Evolutionary conservation across 2,329 filamentous ascomycete species (phyloP), one percentile per base, ranked within the genome.

Genomic region (Canariomyces notabilis): DNA sequence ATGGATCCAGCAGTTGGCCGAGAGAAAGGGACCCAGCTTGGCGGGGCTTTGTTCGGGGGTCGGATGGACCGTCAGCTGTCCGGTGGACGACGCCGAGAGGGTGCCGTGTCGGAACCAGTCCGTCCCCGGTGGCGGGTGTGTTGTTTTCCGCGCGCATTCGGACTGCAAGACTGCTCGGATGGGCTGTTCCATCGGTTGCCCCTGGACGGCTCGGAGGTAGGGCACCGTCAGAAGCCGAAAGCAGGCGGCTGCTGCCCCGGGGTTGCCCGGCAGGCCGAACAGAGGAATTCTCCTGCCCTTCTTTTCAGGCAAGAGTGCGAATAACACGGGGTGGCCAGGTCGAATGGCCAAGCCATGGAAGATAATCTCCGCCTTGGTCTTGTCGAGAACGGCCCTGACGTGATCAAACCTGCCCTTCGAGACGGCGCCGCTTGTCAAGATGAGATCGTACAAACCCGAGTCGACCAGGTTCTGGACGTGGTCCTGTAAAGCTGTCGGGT

Each of bases 291-390:
- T 41, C 11, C 46, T 34, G 5, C 26, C n/a, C 12, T n/a, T 23
- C 16, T 21, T 16, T 5, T 36, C 14, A 6, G 50, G 48, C 32
- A 64, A 22, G 12, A 44, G 51, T 0, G 59, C 60, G 37, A 63
- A 63, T 11, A 64, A 48, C 1, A 55, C 56, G 1, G 61, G 61
- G 46, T 58, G 60, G 2, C 62, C 62, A 12, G 62, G 61, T 9
- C 55, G 48, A n/a, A 64, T 61, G 9, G 46, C 53, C 18, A 61
- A 49, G 16, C 54, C 56, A 36, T 62, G 62, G 31, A 63, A 63
- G 3, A 57, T 8, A 1, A 61, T 40, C 7, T 53, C 45, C 2
- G 53, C 59, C 22, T 48, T 47, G 20, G 64, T 43, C 18, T 42
- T 19, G 33, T 57, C 49, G 6, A 63, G 19, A 6, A 54, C 55